phyloP scores from a whole-genome alignment of 768 basidiomycete species.

The Mycena galopus region DNA sequence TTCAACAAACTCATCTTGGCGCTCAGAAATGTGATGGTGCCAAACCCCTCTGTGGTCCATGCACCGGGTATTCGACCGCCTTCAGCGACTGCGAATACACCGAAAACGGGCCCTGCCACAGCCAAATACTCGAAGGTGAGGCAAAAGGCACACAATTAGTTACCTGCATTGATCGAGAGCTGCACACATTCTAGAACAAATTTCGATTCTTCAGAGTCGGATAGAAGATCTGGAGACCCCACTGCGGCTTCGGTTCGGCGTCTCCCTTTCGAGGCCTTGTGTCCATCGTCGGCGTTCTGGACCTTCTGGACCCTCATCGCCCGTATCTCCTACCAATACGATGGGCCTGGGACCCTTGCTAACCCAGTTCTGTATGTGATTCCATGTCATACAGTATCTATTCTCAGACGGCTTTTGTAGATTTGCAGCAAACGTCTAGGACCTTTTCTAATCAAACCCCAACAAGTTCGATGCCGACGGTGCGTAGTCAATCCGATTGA shows the following conservation, averaged over 20 bases:
- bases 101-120: slow-evolving; percentile 25
- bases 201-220: slow-evolving; percentile 30
- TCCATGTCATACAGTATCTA: not conserved
- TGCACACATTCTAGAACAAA: slow-evolving; percentile 24
- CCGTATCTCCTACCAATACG: slow-evolving; percentile 2
- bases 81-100: slow-evolving; percentile 34
- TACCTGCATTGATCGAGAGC: not conserved
- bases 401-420: not conserved
- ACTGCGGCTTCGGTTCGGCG: not conserved
- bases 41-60: slow-evolving; percentile 28
- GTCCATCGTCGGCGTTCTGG: not conserved
- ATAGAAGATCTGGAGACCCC: slow-evolving; percentile 28
- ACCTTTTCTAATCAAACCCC: not conserved
- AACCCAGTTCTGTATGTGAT: slow-evolving; percentile 22
- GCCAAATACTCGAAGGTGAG: slow-evolving; percentile 33
- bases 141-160: not conserved
- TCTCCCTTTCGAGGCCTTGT: not conserved
- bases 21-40: slow-evolving; percentile 33
- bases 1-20: not conserved
- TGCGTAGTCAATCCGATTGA: not conserved
- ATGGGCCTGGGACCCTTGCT: slow-evolving; percentile 27
- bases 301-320: not conserved
- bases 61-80: slow-evolving; percentile 15
- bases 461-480: slow-evolving; percentile 10
- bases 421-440: slow-evolving; percentile 18